Conservation (phyloP, 345 rosid genomes). For the Hypericum androsaemum region DNA sequence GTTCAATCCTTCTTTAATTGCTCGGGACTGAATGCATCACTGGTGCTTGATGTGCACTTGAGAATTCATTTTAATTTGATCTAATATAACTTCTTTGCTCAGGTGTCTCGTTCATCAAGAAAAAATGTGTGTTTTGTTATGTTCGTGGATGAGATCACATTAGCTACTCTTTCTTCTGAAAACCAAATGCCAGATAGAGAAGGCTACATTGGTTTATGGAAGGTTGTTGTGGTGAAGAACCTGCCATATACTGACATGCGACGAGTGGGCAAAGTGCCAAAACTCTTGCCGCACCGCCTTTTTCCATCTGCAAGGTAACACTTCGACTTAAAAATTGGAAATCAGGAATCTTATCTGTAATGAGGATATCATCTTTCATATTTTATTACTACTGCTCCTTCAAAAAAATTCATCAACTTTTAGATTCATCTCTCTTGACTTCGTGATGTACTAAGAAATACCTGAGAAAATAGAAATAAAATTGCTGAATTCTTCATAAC, state of each 20-base stretch:
- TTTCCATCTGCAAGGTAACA: constrained; percentile 95
- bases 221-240: constrained; percentile 79
- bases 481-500: too few relatives aligned
- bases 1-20: too few relatives aligned
- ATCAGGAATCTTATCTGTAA: constrained; percentile 1
- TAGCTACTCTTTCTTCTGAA: constrained; percentile 66
- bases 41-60: background rate
- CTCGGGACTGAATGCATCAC: background rate
- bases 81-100: constrained; percentile 13
- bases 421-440: too few relatives aligned
- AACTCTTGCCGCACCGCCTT: constrained; percentile 76
- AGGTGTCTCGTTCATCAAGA: constrained; percentile 81
- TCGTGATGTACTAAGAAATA: too few relatives aligned
- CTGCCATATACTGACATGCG: constrained; percentile 85
- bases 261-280: constrained; percentile 94
- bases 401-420: too few relatives aligned
- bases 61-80: background rate
- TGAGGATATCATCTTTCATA: background rate
- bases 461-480: too few relatives aligned
- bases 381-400: too few relatives aligned
- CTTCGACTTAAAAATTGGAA: background rate
- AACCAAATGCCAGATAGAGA: constrained; percentile 63
- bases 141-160: constrained; percentile 78
- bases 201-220: constrained; percentile 94
- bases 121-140: constrained; percentile 96